phyloP scores from a whole-genome alignment of 169 alveolate genomes.

The Eimeria sp. region DNA sequence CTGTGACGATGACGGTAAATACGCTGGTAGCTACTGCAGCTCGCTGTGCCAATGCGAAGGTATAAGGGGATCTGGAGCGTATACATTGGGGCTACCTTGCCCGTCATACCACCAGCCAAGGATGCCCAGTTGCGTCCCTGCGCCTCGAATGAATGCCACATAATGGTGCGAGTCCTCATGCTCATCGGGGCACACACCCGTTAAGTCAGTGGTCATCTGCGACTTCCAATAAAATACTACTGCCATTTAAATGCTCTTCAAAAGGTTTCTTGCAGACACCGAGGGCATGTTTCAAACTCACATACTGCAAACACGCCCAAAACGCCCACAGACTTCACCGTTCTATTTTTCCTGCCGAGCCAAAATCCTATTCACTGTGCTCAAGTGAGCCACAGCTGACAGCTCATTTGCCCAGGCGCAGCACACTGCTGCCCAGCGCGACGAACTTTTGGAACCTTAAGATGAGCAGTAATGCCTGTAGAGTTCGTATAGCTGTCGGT shows the following conservation, averaged over 20 bases:
- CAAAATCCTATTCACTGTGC: background rate
- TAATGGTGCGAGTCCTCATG: no score
- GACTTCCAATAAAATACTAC: background rate
- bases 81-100: background rate
- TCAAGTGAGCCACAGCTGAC: background rate
- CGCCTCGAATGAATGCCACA: background rate
- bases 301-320: background rate
- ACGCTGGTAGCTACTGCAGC: background rate
- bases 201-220: background rate
- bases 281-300: background rate
- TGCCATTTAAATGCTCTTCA: background rate
- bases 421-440: background rate
- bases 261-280: background rate
- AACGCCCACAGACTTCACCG: no score
- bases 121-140: background rate
- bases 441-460: background rate
- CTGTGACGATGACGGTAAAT: background rate
- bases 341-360: background rate
- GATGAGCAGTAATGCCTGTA: background rate
- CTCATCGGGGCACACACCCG: background rate
- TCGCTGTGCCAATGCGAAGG: background rate
- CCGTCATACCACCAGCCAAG: background rate
- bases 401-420: background rate
- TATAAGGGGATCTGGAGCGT: background rate
- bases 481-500: background rate